Percentiles rank a stretch among this genome's conserved stretches.
phyloP scores from a whole-genome alignment of 352 stramenopile species.

The Phytopythium litorale region DNA sequence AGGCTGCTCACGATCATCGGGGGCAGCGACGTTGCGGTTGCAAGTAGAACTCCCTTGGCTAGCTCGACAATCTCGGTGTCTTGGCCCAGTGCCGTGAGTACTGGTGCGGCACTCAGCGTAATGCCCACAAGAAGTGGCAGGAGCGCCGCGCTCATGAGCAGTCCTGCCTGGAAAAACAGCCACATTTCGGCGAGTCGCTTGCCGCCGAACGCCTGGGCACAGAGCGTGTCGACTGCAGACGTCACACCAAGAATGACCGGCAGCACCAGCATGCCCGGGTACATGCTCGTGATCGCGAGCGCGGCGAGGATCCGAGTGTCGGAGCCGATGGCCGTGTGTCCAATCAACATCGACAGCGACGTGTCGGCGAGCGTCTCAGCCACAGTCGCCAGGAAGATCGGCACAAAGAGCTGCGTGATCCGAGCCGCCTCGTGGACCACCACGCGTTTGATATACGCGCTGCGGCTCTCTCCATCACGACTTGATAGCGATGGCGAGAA shows the following conservation, averaged over 20 bases:
- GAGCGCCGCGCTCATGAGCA: conserved; percentile 12
- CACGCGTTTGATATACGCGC: conserved; percentile 1
- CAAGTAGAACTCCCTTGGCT: background rate
- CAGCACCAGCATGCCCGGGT: conserved; percentile 3
- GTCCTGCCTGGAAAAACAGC: conserved; percentile 30
- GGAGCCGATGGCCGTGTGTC: conserved; percentile 12
- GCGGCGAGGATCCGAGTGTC: conserved; percentile 24
- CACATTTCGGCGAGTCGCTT: conserved; percentile 29
- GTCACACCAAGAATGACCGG: background rate
- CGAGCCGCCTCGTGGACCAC: conserved; percentile 8
- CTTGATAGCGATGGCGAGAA: background rate
- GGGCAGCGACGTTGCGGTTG: background rate
- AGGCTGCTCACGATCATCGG: background rate
- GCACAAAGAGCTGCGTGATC: conserved; percentile 7
- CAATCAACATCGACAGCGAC: conserved; percentile 18
- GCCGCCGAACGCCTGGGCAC: conserved; percentile 29
- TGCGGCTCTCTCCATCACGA: background rate
- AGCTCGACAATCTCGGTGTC: conserved; percentile 5
- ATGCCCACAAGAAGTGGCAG: conserved; percentile 8
- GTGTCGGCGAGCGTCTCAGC: conserved; percentile 11
- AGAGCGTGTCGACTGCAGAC: conserved; percentile 23
- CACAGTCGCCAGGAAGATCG: conserved; percentile 7
- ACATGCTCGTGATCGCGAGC: conserved; percentile 14
- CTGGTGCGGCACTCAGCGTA: conserved; percentile 1
- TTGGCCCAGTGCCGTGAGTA: conserved; percentile 3